Percentiles rank a stretch among this genome's conserved stretches.
Evolutionary conservation across 306 rosid species (phyloP).

Genomic region (Begonia fuchsioides): DNA sequence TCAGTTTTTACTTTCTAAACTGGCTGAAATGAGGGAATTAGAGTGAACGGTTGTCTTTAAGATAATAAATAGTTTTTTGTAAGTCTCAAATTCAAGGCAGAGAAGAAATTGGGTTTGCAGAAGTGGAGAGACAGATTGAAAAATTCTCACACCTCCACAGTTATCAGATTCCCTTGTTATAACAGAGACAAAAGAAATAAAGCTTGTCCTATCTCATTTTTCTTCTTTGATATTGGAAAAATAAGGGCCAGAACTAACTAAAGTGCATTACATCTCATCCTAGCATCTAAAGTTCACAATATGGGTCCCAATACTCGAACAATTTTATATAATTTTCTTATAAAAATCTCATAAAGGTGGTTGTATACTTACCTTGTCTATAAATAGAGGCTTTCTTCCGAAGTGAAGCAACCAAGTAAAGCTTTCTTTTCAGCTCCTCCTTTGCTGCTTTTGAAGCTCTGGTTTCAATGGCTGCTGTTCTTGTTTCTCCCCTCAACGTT

Average conservation of each 20-base stretch:
- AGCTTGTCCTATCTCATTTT: too few species aligned
- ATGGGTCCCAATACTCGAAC: background rate
- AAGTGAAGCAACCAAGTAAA: conserved; percentile 10
- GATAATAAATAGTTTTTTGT: too few species aligned
- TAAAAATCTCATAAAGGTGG: too few species aligned
- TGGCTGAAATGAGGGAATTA: too few species aligned
- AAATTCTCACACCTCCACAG: background rate
- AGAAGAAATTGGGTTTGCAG: conserved; percentile 18
- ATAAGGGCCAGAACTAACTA: too few species aligned
- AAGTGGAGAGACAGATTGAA: conserved; percentile 11
- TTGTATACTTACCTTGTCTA: conserved; percentile 20
- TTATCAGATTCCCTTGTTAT: too few species aligned
- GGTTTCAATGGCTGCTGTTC: conserved; percentile 57
- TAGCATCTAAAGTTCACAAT: background rate
- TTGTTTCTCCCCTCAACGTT: conserved; percentile 36
- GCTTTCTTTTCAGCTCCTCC: background rate
- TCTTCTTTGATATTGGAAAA: too few species aligned
- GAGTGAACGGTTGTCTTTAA: too few species aligned
- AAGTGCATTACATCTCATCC: background rate
- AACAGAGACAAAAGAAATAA: too few species aligned
- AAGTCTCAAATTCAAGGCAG: too few species aligned
- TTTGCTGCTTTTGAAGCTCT: conserved; percentile 1
- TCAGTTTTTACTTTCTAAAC: too few species aligned
- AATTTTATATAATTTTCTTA: background rate
- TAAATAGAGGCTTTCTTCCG: conserved; percentile 25